Conservation (phyloP, 306 rosid species). For the Citrullus amarus region DNA sequence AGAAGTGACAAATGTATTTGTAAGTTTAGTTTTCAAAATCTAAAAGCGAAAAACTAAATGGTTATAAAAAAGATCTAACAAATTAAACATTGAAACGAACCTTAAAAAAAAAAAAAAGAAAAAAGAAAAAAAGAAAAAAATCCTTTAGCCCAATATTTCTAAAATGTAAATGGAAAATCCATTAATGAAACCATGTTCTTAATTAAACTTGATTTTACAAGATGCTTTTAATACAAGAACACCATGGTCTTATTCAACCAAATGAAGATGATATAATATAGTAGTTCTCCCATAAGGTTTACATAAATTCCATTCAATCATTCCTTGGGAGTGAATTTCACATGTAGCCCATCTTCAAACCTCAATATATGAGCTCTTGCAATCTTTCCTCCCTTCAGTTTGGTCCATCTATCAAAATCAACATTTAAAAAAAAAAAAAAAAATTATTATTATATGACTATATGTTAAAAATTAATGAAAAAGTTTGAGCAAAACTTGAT, state of each 20-base stretch:
- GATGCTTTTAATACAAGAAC: background rate
- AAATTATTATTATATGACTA: background rate
- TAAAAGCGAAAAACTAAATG: too few relatives aligned
- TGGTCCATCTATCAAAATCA: background rate
- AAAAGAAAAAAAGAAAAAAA: too few relatives aligned
- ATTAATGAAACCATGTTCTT: background rate
- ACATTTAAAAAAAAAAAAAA: background rate
- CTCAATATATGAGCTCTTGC: conserved; percentile 9
- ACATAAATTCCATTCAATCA: background rate
- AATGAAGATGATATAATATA: background rate
- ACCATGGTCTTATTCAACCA: background rate
- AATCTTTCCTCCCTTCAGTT: conserved; percentile 9
- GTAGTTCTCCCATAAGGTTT: background rate
- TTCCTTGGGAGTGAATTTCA: conserved; percentile 9
- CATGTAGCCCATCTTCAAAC: conserved; percentile 8
- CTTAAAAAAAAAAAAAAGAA: too few relatives aligned
- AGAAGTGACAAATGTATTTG: too few relatives aligned
- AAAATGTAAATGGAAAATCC: background rate
- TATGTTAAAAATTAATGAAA: background rate
- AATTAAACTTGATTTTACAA: background rate
- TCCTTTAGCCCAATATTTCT: too few relatives aligned
- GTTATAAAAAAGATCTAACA: too few relatives aligned
- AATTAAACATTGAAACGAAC: too few relatives aligned
- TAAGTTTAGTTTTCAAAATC: too few relatives aligned
- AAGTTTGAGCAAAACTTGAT: background rate